phyloP scores from a whole-genome alignment of 2,329 filamentous ascomycete species.

The Epichloe brachyelytri region DNA sequence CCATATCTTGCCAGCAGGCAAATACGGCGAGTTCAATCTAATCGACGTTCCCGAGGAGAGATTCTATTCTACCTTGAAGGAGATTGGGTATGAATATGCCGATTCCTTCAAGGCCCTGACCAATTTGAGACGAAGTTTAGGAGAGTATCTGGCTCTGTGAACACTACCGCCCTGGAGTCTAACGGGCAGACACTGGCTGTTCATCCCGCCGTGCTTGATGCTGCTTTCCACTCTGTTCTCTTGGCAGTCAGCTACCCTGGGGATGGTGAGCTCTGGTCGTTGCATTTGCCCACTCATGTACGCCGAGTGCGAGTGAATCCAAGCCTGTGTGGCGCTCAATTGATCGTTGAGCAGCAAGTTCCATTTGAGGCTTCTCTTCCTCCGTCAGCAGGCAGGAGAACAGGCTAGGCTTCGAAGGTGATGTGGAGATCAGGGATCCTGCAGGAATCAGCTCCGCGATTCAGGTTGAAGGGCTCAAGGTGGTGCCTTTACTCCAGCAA shows the following conservation, averaged over 20 bases:
- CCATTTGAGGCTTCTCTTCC: neutral
- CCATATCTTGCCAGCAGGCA: neutral
- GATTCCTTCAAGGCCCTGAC: neutral
- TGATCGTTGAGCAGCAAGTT: neutral
- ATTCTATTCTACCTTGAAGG: neutral
- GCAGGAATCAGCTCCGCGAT: neutral
- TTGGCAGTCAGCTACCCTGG: constrained; percentile 20
- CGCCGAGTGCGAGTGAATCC: constrained; percentile 7
- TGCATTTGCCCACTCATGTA: constrained; percentile 19
- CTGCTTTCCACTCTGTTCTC: constrained; percentile 22
- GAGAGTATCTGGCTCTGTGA: neutral
- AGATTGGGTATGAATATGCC: neutral
- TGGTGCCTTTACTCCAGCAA: neutral
- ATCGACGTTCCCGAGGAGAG: neutral
- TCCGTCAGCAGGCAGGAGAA: neutral
- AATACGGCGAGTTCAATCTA: neutral
- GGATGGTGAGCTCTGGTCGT: constrained; percentile 19
- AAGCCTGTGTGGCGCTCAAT: neutral
- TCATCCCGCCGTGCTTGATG: constrained; percentile 22
- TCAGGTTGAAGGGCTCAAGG: neutral
- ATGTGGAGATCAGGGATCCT: neutral
- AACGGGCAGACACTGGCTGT: constrained; percentile 10
- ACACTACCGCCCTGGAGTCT: neutral
- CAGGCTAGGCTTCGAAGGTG: neutral
- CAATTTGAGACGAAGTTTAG: neutral